phyloP scores from a whole-genome alignment of 2,329 filamentous ascomycete genomes.

The Ceratocystis ficicola region DNA sequence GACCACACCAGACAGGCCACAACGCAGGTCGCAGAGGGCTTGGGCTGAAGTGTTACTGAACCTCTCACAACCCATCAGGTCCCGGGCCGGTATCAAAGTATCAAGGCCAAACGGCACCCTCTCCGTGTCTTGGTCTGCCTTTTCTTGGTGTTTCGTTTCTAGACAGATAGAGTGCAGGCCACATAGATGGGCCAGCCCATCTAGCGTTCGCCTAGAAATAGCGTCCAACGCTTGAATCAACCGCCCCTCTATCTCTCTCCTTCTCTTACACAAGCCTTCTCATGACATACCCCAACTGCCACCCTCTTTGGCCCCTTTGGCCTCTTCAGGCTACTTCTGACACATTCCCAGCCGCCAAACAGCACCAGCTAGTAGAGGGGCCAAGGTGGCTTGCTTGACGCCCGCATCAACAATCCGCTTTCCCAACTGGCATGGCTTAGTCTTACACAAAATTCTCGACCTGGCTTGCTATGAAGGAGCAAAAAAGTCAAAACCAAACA shows the following conservation, averaged over 20 bases:
- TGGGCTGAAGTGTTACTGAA: no score
- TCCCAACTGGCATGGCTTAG: no score
- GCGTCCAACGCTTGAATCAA: not conserved
- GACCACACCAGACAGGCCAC: not conserved
- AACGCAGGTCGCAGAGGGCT: no score
- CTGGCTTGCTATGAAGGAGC: not conserved
- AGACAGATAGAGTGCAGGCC: not conserved
- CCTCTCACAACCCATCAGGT: not conserved
- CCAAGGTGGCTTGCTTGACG: no score
- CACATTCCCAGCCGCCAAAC: not conserved
- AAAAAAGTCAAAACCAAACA: constrained; percentile 10
- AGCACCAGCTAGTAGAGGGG: not conserved
- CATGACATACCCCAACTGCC: not conserved
- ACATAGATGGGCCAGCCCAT: not conserved
- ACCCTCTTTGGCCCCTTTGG: not conserved
- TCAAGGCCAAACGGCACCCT: no score
- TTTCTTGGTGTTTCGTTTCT: not conserved
- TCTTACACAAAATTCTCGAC: not conserved
- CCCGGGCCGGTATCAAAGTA: constrained; percentile 4
- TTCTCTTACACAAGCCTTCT: not conserved
- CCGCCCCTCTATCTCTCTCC: not conserved
- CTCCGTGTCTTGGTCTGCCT: no score
- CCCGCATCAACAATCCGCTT: no score
- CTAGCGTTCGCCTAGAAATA: not conserved
- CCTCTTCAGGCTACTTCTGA: not conserved